Evolutionary conservation across 23 red algal genomes (phyloP).

Genomic region (Gracilaria vermiculophylla): DNA sequence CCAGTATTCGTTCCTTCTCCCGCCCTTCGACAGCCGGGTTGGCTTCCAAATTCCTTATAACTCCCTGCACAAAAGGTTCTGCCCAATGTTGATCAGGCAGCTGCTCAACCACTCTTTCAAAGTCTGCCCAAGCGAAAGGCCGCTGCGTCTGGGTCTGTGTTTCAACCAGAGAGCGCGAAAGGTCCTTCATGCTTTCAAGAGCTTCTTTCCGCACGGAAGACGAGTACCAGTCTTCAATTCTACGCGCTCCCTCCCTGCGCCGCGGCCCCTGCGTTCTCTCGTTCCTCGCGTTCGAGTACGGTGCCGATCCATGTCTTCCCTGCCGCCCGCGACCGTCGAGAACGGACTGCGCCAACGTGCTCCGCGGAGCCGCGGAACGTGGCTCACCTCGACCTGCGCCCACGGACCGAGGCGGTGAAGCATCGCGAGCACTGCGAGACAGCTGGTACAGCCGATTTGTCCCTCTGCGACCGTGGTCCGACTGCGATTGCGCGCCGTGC

Average conservation of each 20-base stretch:
- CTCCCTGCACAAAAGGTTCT: slow-evolving; percentile 28
- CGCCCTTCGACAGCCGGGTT: slow-evolving; percentile 15
- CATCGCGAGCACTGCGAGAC: background rate
- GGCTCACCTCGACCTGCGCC: background rate
- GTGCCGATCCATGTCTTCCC: background rate
- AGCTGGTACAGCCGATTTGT: background rate
- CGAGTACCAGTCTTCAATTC: slow-evolving; percentile 33
- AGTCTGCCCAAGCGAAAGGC: slow-evolving; percentile 42
- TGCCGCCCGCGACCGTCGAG: background rate
- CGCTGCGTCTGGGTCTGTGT: background rate
- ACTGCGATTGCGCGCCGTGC: background rate
- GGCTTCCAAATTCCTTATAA: slow-evolving; percentile 22
- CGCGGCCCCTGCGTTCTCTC: background rate
- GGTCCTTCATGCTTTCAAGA: slow-evolving; percentile 12
- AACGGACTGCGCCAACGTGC: slow-evolving; percentile 15
- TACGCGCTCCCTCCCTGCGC: background rate
- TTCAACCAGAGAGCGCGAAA: background rate
- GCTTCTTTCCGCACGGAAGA: slow-evolving; percentile 24
- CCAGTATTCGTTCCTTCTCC: slow-evolving; percentile 41
- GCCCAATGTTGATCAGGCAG: slow-evolving; percentile 52
- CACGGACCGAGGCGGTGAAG: background rate
- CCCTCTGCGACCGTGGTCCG: background rate
- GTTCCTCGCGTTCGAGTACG: background rate
- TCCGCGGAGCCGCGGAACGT: background rate
- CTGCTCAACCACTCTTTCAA: slow-evolving; percentile 5